These are phyloP conservation scores for Trichoderma sp. DNA, from an alignment of 2,329 filamentous ascomycete species.

Conservation along the genomic window DNA sequence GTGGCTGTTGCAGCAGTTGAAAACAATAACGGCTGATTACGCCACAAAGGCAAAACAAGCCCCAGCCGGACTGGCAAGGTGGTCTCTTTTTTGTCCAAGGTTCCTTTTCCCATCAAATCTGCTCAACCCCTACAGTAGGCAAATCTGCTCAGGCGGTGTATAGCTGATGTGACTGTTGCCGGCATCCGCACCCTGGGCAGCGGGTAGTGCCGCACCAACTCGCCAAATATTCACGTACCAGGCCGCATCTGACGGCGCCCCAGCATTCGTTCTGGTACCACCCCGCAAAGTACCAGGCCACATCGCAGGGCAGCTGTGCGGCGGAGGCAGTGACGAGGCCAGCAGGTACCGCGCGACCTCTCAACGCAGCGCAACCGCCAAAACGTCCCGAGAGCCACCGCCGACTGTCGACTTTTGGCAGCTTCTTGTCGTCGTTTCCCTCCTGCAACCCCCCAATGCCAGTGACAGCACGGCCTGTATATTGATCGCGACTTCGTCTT, in stretches of 20 bases:
- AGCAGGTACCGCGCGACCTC: constrained; percentile 1
- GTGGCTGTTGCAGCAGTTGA: background rate
- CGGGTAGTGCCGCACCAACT: background rate
- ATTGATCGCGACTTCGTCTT: constrained; percentile 38
- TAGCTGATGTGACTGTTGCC: background rate
- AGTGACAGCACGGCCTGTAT: constrained; percentile 39
- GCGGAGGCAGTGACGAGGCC: background rate
- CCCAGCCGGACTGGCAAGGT: background rate
- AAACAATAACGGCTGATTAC: constrained; percentile 3
- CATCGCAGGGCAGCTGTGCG: background rate
- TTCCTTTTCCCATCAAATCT: background rate
- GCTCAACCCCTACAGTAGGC: too few species aligned
- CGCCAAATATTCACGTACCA: background rate
- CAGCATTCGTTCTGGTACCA: background rate
- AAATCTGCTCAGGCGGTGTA: background rate
- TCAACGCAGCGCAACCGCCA: constrained; percentile 7
- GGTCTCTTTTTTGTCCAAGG: background rate
- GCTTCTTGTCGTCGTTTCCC: constrained; percentile 33
- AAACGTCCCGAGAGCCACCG: background rate
- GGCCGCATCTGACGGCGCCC: background rate
- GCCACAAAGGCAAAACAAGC: background rate
- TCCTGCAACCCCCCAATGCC: constrained; percentile 36
- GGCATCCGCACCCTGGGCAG: background rate
- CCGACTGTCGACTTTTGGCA: constrained; percentile 6
- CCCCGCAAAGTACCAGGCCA: background rate